Conservation (phyloP, 805 yeast species). For the Saccharomycodes ludwigii region DNA sequence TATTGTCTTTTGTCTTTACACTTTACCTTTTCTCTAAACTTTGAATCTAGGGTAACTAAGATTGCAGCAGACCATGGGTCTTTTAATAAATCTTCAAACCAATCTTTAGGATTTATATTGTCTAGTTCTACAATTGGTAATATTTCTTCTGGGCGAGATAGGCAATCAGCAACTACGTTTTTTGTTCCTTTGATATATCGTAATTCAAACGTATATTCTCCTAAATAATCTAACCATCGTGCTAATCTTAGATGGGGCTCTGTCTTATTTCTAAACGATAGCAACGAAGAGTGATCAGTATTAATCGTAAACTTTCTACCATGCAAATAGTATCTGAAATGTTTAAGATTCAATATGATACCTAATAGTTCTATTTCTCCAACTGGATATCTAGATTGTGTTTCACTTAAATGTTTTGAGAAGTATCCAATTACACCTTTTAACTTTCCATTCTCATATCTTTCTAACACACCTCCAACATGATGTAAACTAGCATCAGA, state of each 20-base stretch:
- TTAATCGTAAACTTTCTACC: slow-evolving; percentile 5
- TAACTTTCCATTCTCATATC: slow-evolving; percentile 4
- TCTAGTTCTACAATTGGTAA: slow-evolving; percentile 1
- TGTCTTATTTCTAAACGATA: slow-evolving; percentile 4
- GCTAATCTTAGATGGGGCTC: slow-evolving; percentile 6
- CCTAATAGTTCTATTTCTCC: slow-evolving; percentile 10
- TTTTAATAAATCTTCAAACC: slow-evolving; percentile 1
- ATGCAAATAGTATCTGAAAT: slow-evolving; percentile 7
- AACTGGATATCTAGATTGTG: slow-evolving; percentile 8
- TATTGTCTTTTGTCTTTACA: no score
- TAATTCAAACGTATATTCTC: slow-evolving; percentile 7
- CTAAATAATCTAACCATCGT: slow-evolving; percentile 7
- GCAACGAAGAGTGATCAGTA: slow-evolving; percentile 7
- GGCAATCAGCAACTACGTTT: slow-evolving; percentile 10
- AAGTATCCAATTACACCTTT: slow-evolving; percentile 9
- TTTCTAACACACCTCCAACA: slow-evolving; percentile 11
- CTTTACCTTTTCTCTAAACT: no score
- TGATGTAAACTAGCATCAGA: slow-evolving; percentile 9
- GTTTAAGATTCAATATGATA: slow-evolving; percentile 7
- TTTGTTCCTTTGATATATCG: slow-evolving; percentile 7
- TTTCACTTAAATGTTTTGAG: slow-evolving; percentile 2
- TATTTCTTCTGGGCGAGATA: slow-evolving; percentile 4
- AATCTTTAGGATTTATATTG: slow-evolving; percentile 2
- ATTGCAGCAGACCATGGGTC: slow-evolving; percentile 5
- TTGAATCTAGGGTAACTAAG: no score